phyloP scores from a whole-genome alignment of 805 yeast genomes.

The Candida nitratophila region DNA sequence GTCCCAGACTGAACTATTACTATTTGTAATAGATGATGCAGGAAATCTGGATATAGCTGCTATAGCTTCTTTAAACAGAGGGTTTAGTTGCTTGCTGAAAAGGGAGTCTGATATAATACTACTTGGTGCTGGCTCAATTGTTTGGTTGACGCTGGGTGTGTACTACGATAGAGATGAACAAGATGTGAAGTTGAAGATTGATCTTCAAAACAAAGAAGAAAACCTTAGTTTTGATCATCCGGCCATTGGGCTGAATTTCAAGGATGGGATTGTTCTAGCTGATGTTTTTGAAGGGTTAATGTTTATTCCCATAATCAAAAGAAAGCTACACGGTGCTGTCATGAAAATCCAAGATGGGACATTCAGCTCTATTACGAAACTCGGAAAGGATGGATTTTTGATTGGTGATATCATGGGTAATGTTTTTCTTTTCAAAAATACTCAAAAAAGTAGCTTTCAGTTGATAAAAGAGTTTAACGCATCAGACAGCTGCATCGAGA shows the following conservation, averaged over 20 bases:
- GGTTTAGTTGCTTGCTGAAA: neutral
- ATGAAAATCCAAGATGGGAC: neutral
- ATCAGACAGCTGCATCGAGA: neutral
- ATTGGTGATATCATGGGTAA: constrained; percentile 21
- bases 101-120: neutral
- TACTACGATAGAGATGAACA: constrained; percentile 2
- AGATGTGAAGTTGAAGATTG: constrained; percentile 3
- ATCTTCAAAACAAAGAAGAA: neutral
- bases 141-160: neutral
- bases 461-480: neutral
- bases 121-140: neutral
- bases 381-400: constrained; percentile 10
- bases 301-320: constrained; percentile 1
- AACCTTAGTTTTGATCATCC: constrained; percentile 2
- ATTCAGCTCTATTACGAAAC: constrained; percentile 5
- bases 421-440: constrained; percentile 1
- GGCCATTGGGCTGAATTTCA: neutral
- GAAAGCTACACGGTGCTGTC: neutral
- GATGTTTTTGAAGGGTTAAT: constrained; percentile 18
- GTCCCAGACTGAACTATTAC: constrained; percentile 5
- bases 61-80: constrained; percentile 7
- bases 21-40: constrained; percentile 7
- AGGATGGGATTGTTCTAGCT: constrained; percentile 7
- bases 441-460: neutral
- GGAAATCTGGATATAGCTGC: constrained; percentile 6